These are phyloP conservation scores for Artomyces pyxidatus DNA, from an alignment of 768 basidiomycete species.

Conservation along the genomic window DNA sequence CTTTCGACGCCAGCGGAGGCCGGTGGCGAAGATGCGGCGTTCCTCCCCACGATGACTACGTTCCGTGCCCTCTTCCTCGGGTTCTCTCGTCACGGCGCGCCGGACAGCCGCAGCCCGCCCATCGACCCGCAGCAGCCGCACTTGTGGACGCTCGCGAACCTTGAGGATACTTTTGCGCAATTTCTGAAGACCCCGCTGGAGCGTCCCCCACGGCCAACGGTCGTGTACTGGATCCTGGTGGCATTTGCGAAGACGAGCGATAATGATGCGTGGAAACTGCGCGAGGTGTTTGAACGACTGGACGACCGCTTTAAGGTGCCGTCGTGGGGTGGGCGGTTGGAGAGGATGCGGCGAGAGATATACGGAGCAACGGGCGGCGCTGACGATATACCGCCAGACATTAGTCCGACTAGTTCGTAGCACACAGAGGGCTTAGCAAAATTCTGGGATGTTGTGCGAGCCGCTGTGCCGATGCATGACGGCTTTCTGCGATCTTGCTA, in stretches of 20 bases:
- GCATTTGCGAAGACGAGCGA: conserved; percentile 58
- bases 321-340: conserved; percentile 37
- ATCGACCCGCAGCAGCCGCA: neutral
- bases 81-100: conserved; percentile 51
- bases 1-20: conserved; percentile 29
- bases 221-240: conserved; percentile 59
- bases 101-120: conserved; percentile 7
- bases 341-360: conserved; percentile 36
- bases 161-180: conserved; percentile 47
- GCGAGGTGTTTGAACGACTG: conserved; percentile 48
- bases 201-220: conserved; percentile 34
- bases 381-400: too few species aligned
- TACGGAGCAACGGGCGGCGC: too few species aligned
- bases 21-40: conserved; percentile 19
- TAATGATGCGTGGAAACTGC: conserved; percentile 39
- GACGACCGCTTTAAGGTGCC: conserved; percentile 43
- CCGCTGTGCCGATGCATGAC: too few species aligned
- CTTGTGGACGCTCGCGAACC: conserved; percentile 49
- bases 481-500: too few species aligned
- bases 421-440: too few species aligned
- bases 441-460: too few species aligned
- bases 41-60: conserved; percentile 39
- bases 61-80: conserved; percentile 74
- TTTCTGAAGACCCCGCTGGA: conserved; percentile 52
- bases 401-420: too few species aligned